Conservation (phyloP, 2,329 filamentous ascomycete genomes). For the Trichoderma brevicompactum region DNA sequence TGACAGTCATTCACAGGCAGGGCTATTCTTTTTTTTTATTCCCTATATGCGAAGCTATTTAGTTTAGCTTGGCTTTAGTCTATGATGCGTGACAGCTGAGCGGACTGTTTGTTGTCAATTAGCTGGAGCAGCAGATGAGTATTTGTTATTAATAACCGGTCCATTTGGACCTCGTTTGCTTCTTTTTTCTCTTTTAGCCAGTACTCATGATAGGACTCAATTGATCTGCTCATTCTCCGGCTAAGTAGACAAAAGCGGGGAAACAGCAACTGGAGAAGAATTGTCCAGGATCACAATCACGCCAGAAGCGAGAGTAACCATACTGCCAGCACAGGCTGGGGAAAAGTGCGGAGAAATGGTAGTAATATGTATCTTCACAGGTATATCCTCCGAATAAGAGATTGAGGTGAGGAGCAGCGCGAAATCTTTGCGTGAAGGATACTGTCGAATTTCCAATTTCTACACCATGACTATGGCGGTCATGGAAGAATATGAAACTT, state of each 20-base stretch:
- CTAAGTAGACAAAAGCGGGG: constrained; percentile 25
- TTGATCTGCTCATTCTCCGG: neutral
- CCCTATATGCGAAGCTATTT: neutral
- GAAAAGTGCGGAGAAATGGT: constrained; percentile 15
- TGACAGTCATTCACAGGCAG: neutral
- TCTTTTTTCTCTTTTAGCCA: constrained; percentile 13
- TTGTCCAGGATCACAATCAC: neutral
- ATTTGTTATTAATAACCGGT: constrained; percentile 10
- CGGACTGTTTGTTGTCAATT: neutral
- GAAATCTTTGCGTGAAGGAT: neutral
- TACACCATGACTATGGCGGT: too few species aligned
- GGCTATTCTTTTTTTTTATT: neutral
- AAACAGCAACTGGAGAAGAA: neutral
- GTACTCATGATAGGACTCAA: neutral
- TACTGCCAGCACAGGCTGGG: constrained; percentile 1
- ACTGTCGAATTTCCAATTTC: too few species aligned
- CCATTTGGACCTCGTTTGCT: neutral
- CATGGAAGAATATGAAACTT: too few species aligned
- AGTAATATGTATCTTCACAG: neutral
- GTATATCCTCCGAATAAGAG: neutral
- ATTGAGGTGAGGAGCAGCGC: too few species aligned
- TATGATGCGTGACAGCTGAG: constrained; percentile 2
- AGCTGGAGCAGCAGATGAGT: neutral
- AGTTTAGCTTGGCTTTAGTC: constrained; percentile 7
- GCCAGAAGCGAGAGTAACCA: constrained; percentile 14